Evolutionary conservation across 768 basidiomycete species (phyloP).

Genomic region (Mrakia gelida): DNA sequence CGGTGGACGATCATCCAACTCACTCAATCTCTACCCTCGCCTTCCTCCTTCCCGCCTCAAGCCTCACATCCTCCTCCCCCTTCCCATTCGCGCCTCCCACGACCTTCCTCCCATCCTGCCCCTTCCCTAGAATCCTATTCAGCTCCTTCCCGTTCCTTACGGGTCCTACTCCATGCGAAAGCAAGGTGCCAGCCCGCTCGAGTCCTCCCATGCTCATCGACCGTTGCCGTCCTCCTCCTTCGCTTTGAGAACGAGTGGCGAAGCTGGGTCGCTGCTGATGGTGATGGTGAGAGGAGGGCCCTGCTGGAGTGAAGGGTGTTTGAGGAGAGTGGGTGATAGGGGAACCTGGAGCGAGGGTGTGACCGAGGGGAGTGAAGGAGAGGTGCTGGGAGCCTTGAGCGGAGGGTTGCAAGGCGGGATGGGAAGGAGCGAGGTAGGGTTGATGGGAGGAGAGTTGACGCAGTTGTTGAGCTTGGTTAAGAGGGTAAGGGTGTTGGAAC

Average conservation of each 20-base stretch:
- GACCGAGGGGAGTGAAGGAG: conserved; percentile 13
- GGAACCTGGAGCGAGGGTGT: neutral
- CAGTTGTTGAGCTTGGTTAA: neutral
- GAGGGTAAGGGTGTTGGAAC: neutral
- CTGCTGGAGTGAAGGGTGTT: conserved; percentile 16
- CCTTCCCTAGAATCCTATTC: conserved; percentile 60
- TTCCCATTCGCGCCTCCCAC: conserved; percentile 20
- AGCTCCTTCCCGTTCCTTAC: conserved; percentile 57
- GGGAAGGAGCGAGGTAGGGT: neutral
- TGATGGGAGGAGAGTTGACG: neutral
- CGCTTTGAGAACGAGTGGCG: neutral
- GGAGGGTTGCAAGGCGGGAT: neutral
- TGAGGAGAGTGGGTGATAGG: neutral
- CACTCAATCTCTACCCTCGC: conserved; percentile 73
- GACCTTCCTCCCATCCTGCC: conserved; percentile 39
- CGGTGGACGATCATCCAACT: neutral
- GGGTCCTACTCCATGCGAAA: conserved; percentile 53
- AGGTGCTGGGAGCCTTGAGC: conserved; percentile 12
- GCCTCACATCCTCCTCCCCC: conserved; percentile 57
- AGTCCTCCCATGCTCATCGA: conserved; percentile 36
- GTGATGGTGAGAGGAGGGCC: too few species aligned
- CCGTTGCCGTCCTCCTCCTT: neutral
- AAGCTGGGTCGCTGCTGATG: neutral
- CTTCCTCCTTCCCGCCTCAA: conserved; percentile 48
- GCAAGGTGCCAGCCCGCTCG: conserved; percentile 54